Conservation (phyloP, 2,329 filamentous ascomycete species). For the Mycocentrospora acerina region DNA sequence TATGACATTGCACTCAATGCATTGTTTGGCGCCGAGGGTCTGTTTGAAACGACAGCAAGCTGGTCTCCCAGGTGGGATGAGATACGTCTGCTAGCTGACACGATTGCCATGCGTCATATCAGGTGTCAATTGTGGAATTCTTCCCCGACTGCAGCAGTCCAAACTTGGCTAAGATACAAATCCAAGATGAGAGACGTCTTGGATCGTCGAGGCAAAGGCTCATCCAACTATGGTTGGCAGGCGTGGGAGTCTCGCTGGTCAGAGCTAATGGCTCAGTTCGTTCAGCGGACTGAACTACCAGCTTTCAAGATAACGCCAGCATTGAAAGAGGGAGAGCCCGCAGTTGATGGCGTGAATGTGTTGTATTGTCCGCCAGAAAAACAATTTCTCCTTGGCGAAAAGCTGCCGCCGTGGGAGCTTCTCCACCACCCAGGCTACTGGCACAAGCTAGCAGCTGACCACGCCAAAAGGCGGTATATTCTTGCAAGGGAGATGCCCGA, state of each 20-base stretch:
- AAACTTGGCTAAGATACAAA: slow-evolving; percentile 78
- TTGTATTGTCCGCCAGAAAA: slow-evolving; percentile 56
- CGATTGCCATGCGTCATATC: slow-evolving; percentile 76
- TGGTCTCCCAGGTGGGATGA: slow-evolving; percentile 93
- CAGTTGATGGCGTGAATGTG: slow-evolving; percentile 33
- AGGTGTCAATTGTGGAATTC: slow-evolving; percentile 80
- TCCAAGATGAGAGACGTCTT: slow-evolving; percentile 74
- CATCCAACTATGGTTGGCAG: slow-evolving; percentile 87
- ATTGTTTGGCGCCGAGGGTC: slow-evolving; percentile 72
- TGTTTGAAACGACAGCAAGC: slow-evolving; percentile 83
- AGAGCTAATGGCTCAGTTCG: slow-evolving; percentile 61
- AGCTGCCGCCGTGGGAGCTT: slow-evolving; percentile 58
- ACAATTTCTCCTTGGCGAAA: slow-evolving; percentile 50
- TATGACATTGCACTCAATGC: slow-evolving; percentile 87
- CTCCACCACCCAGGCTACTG: slow-evolving; percentile 66
- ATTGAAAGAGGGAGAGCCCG: slow-evolving; percentile 21
- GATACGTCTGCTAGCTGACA: slow-evolving; percentile 82
- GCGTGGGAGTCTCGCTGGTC: slow-evolving; percentile 85
- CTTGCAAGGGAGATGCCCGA: slow-evolving; percentile 59
- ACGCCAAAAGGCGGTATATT: slow-evolving; percentile 52
- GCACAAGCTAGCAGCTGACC: slow-evolving; percentile 56
- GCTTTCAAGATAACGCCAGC: slow-evolving; percentile 39
- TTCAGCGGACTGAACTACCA: slow-evolving; percentile 55
- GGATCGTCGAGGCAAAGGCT: slow-evolving; percentile 80
- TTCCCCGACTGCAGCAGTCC: slow-evolving; percentile 75